Base-by-base conservation (phyloP, 2,329 filamentous ascomycete genomes). In the Podosphaera fusca region DNA sequence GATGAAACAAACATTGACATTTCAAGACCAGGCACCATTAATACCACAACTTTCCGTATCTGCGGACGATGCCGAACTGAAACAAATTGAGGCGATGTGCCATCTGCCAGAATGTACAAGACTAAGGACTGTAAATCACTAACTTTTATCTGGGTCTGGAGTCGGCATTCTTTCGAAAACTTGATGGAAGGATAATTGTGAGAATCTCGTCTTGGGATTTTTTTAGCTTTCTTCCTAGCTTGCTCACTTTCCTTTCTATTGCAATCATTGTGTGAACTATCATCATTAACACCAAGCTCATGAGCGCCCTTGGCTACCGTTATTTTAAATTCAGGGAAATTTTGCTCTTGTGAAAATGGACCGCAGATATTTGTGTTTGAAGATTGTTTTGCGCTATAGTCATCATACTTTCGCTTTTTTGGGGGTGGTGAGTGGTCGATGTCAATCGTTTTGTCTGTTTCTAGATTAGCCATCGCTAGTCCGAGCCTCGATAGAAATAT, bases 1-100 rank as follows among this genome's bases (percentile, higher is more conserved):
- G 7, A 53, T 33, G 58, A 56, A 34, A 53, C 54, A 70, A 96
- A 94, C 85, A 96, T 92, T 60, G 81, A 84, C 64, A 87, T 79
- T 67, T 96, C 90, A 31, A 98, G 71, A 0, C 92, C 92, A 9
- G 92, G 92, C 9, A 95, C 81, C 85, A 95, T 90, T 62, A 98
- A 72, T 46, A 86, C 79, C 35, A 96, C 89, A 35, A 94, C 84
- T 70, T 92, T 94, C 61, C 79, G 73, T 63, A 85, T 80, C 58
- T 80, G 74, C 4, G 78, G 75, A 51, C 81, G 74, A 64, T 84
- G 76, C 59, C 73, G 73, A 54, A 84, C 74, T 50, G 76, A 74
- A 50, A 84, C 73, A 78, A 81, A 85, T 63, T 81, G 77, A 12
- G 81, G 81, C 1, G 77, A 75, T 1, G 74, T 65, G 10, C 80